Base-by-base conservation (phyloP, 1,284 basidiomycete genomes). In the Flammula alnicola region DNA sequence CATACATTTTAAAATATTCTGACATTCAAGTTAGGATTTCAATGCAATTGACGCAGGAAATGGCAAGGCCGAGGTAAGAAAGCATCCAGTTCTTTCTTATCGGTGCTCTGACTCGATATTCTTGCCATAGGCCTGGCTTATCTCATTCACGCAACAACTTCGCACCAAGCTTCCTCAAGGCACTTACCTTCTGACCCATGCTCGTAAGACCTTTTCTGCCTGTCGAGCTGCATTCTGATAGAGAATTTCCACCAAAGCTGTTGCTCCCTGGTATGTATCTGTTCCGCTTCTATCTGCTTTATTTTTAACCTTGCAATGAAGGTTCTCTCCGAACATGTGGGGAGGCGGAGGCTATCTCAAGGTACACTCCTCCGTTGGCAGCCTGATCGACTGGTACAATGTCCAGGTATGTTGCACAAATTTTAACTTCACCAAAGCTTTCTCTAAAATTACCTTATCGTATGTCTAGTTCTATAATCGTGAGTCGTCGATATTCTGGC, bases 391-490 rank as follows among this genome's bases (percentile, higher is more conserved):
- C 56, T 83, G 78, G 78, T 74, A 75, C 55, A 74, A 75, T 56
- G 68, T 74, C 41, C 74, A 74, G 60, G 69, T 70, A 38, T 47
- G 61, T 32, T 39, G 9, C 35, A 22, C 16, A 14, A 20, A 26
- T 20, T n/a, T n/a, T n/a, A n/a, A n/a, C n/a, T n/a, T n/a, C n/a
- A n/a, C n/a, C n/a, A n/a, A n/a, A n/a, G n/a, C n/a, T n/a, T n/a
- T n/a, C n/a, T 17, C 40, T 45, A 39, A 47, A 48, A 38, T 44
- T 31, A 33, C 29, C 35, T 48, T 51, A 41, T 50, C 33, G 22
- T 37, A 19, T 41, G 27, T 51, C 12, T 61, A 84, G 75, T 85
- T 85, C 67, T 85, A 86, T 63, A 85, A 86, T 61, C 83, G 83
- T 83, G 53, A 51, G 65, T 54, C 11, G 22, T 44, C 42, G 37